Percentiles rank a stretch among this genome's conserved stretches.
These are phyloP conservation scores for Trichoderma gamsii DNA, from an alignment of 495 filamentous ascomycete species.

Conservation along the genomic window DNA sequence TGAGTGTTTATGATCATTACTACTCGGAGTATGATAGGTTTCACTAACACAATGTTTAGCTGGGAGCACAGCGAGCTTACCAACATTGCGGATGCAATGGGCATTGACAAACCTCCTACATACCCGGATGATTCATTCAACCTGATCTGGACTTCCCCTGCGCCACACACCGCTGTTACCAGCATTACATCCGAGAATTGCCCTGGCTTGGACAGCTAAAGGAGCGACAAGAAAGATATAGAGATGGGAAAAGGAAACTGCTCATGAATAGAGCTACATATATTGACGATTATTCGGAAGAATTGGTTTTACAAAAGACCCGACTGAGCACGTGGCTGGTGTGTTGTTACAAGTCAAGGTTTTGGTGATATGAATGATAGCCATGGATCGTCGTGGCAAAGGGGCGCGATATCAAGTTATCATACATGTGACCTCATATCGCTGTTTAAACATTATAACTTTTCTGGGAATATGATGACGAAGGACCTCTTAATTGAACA, in stretches of 20 bases:
- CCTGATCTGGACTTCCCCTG: constrained; percentile 45
- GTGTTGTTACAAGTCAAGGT: too few relatives aligned
- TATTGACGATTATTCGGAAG: not conserved
- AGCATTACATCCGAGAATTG: constrained; percentile 35
- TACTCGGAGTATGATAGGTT: not conserved
- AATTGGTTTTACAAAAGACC: not conserved
- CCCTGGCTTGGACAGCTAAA: constrained; percentile 36
- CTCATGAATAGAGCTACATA: not conserved
- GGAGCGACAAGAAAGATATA: not conserved
- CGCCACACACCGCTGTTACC: constrained; percentile 36
- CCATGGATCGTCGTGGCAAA: too few relatives aligned
- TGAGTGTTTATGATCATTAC: constrained; percentile 13
- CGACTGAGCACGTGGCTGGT: not conserved
- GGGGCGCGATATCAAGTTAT: too few relatives aligned
- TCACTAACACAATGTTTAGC: constrained; percentile 20
- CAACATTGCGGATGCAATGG: constrained; percentile 42
- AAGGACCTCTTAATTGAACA: too few relatives aligned
- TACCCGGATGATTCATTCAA: constrained; percentile 34
- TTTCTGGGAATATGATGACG: too few relatives aligned
- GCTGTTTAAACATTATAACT: too few relatives aligned
- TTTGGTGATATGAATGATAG: too few relatives aligned
- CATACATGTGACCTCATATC: too few relatives aligned
- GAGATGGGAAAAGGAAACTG: not conserved
- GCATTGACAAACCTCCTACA: constrained; percentile 29
- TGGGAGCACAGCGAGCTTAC: constrained; percentile 49